Evolutionary conservation across 2,329 filamentous ascomycete genomes (phyloP).

Genomic region (Aspergillus sp.): DNA sequence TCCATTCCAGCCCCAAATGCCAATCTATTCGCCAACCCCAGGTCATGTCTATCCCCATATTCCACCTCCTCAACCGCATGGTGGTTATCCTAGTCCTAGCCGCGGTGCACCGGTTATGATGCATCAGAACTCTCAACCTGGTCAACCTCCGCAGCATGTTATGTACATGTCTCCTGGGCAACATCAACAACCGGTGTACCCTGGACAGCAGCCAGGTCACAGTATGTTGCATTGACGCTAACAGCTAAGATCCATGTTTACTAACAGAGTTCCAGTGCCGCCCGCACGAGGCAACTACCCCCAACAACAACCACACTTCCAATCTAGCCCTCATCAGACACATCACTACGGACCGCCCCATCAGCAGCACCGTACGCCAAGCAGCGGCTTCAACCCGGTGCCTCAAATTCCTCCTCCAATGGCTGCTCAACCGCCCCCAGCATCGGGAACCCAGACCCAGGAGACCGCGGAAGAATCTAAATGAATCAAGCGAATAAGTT

Average conservation of each 20-base stretch:
- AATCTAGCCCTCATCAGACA: constrained; percentile 63
- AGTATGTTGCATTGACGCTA: constrained; percentile 58
- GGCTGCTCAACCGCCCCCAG: constrained; percentile 37
- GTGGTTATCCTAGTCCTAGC: constrained; percentile 85
- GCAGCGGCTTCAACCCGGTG: constrained; percentile 55
- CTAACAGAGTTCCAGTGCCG: constrained; percentile 52
- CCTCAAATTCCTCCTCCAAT: constrained; percentile 46
- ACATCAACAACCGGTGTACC: constrained; percentile 72
- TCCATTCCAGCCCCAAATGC: constrained; percentile 70
- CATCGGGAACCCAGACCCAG: constrained; percentile 40
- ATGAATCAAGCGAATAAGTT: constrained; percentile 31
- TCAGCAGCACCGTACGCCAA: constrained; percentile 56
- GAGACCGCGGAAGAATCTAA: constrained; percentile 50
- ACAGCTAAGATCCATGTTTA: constrained; percentile 31
- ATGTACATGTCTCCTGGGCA: constrained; percentile 73
- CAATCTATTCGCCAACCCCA: constrained; percentile 77
- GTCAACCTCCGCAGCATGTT: constrained; percentile 68
- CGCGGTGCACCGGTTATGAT: constrained; percentile 90
- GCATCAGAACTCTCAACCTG: constrained; percentile 90
- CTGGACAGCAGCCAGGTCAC: constrained; percentile 68
- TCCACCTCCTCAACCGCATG: constrained; percentile 56
- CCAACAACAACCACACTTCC: constrained; percentile 63
- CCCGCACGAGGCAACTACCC: constrained; percentile 60
- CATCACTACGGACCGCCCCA: constrained; percentile 58
- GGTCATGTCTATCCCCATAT: constrained; percentile 65